phyloP scores from a whole-genome alignment of 768 basidiomycete genomes.

The Termitomyces sp. region DNA sequence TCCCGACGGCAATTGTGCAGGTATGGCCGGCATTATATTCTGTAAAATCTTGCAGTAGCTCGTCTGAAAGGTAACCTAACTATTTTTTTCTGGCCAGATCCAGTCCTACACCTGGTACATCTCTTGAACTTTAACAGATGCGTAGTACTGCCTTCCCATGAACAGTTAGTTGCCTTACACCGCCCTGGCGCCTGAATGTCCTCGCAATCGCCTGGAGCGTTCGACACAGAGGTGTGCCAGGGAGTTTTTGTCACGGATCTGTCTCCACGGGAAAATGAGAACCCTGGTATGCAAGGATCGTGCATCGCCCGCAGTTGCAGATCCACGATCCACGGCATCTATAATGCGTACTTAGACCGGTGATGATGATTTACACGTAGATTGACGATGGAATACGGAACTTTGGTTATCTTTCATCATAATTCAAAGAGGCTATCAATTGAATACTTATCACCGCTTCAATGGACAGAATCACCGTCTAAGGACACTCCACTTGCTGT shows the following conservation, averaged over 20 bases:
- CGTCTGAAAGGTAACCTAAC: neutral
- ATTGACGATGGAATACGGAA: neutral
- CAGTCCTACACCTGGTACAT: neutral
- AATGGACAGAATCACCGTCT: neutral
- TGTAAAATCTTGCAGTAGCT: neutral
- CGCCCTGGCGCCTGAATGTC: neutral
- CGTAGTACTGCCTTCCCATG: neutral
- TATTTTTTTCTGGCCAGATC: neutral
- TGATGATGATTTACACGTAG: neutral
- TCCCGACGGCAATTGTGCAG: too few species aligned
- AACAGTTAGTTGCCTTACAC: neutral
- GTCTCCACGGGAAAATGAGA: neutral
- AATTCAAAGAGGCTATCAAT: neutral
- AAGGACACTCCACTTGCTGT: neutral
- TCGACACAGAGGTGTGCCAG: neutral
- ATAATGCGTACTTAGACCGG: neutral
- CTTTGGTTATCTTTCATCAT: neutral
- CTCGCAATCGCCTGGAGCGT: neutral
- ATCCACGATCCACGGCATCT: too few species aligned
- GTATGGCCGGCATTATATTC: too few species aligned
- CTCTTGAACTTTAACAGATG: neutral
- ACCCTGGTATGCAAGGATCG: neutral
- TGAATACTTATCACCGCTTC: neutral
- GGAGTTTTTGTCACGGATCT: too few species aligned
- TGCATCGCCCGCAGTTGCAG: neutral